Evolutionary conservation across 257 asterid genomes (phyloP).

Genomic region (Sherardia arvensis): DNA sequence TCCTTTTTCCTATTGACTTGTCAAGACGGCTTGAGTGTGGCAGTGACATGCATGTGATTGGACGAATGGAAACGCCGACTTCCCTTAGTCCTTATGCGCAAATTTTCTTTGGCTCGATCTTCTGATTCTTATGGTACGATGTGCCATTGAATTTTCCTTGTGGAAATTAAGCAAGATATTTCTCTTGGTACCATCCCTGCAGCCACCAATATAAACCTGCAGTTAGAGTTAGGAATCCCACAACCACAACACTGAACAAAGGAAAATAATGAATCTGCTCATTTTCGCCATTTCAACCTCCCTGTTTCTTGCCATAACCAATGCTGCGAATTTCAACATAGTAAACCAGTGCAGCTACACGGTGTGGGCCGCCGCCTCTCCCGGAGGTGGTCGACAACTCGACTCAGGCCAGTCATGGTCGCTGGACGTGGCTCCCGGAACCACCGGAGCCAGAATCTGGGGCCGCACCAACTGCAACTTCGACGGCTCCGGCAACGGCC

Average conservation of each 20-base stretch:
- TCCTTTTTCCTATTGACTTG: too few relatives aligned
- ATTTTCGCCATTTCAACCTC: neutral
- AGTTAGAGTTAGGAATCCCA: neutral
- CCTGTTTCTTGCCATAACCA: slow-evolving; percentile 8
- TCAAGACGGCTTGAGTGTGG: too few relatives aligned
- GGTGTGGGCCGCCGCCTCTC: slow-evolving; percentile 23
- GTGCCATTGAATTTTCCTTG: neutral
- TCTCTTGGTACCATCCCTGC: neutral
- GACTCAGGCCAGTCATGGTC: slow-evolving; percentile 9
- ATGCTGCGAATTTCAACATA: slow-evolving; percentile 20
- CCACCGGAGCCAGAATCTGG: slow-evolving; percentile 18
- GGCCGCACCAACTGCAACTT: slow-evolving; percentile 20
- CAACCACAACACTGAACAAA: neutral
- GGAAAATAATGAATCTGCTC: neutral
- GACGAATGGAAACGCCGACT: too few relatives aligned
- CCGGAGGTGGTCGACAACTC: slow-evolving; percentile 20
- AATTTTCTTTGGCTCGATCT: too few relatives aligned
- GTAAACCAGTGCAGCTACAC: slow-evolving; percentile 18
- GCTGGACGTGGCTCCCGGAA: slow-evolving; percentile 17
- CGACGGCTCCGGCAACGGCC: slow-evolving; percentile 13
- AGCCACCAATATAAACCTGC: neutral
- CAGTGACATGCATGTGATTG: too few relatives aligned
- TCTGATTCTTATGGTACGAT: neutral
- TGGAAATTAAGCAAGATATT: neutral
- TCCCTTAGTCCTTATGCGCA: too few relatives aligned